These are phyloP conservation scores for Ophiostoma sp. DNA, from an alignment of 2,329 filamentous ascomycete genomes.

Conservation along the genomic window DNA sequence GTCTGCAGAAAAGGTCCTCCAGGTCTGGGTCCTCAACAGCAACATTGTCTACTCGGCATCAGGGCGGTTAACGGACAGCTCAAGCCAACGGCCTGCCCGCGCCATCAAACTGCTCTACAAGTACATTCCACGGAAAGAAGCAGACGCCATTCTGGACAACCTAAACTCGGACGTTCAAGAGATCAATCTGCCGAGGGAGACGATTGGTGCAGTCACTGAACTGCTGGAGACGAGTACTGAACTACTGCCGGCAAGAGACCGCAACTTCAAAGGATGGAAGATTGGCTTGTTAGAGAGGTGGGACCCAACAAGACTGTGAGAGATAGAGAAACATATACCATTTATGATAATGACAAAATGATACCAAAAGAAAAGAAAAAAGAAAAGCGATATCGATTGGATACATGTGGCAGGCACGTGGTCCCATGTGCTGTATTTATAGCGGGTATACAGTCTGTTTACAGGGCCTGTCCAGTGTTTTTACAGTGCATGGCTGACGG, in stretches of 20 bases:
- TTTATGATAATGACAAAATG: not conserved
- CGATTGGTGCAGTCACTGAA: slow-evolving; percentile 48
- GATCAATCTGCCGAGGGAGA: slow-evolving; percentile 52
- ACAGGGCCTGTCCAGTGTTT: too few relatives aligned
- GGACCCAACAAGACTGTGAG: slow-evolving; percentile 17
- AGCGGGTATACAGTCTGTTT: not conserved
- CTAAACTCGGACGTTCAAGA: slow-evolving; percentile 61
- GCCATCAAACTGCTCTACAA: slow-evolving; percentile 58
- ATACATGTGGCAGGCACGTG: not conserved
- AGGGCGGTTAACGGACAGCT: slow-evolving; percentile 30
- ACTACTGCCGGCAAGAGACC: slow-evolving; percentile 56
- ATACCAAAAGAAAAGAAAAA: not conserved
- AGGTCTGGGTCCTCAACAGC: slow-evolving; percentile 59
- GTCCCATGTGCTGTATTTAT: not conserved
- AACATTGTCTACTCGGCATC: slow-evolving; percentile 54
- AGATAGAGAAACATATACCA: not conserved
- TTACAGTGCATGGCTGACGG: not conserved
- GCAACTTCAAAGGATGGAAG: slow-evolving; percentile 64
- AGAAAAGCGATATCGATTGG: not conserved
- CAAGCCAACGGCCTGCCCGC: slow-evolving; percentile 31
- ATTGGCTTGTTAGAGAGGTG: slow-evolving; percentile 64
- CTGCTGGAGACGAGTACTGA: slow-evolving; percentile 50
- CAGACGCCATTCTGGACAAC: slow-evolving; percentile 51
- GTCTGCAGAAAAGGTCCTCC: slow-evolving; percentile 38
- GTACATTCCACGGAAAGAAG: slow-evolving; percentile 45